Evolutionary conservation across 1,139 yeast species (phyloP).

Genomic region (Pichia sp.): DNA sequence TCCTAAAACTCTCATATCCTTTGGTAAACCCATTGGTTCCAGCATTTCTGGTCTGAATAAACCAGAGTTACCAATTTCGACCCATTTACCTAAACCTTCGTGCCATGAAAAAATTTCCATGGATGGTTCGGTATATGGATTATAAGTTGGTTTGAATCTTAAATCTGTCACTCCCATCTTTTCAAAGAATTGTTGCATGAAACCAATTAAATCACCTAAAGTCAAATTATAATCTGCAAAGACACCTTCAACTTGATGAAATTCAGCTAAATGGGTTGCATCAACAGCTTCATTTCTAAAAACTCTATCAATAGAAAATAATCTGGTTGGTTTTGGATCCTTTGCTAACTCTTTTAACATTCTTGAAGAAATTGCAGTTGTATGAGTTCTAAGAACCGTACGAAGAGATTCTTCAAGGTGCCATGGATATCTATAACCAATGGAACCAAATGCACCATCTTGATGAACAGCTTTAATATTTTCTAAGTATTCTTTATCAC

Average conservation of each 20-base stretch:
- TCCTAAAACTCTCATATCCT: conserved; percentile 88
- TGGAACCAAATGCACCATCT: conserved; percentile 86
- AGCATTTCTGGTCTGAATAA: conserved; percentile 99
- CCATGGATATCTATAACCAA: conserved; percentile 99
- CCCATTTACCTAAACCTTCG: conserved; percentile 93
- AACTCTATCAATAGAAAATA: conserved; percentile 95
- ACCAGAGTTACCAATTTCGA: conserved; percentile 98
- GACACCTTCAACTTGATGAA: conserved; percentile 99
- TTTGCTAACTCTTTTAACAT: conserved; percentile 84
- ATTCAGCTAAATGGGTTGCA: conserved; percentile 99
- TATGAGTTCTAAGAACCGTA: conserved; percentile 93
- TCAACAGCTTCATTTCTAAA: conserved; percentile 99
- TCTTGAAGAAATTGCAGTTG: conserved; percentile 87
- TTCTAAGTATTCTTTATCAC: conserved; percentile 70
- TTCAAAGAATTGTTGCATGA: conserved; percentile 95
- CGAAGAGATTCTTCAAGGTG: conserved; percentile 81
- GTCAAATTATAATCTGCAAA: conserved; percentile 94
- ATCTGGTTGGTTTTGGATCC: conserved; percentile 85
- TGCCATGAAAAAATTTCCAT: conserved; percentile 98
- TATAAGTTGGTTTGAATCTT: conserved; percentile 97
- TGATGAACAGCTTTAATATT: conserved; percentile 81
- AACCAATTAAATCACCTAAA: conserved; percentile 92
- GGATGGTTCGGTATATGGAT: conserved; percentile 98
- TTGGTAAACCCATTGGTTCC: conserved; percentile 96
- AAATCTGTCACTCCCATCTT: conserved; percentile 96